A percentile compares a stretch with the other conserved stretches of the same genome.
These are phyloP conservation scores for Saccharomyces hybrid DNA, from an alignment of 1,139 yeast genomes.

Conservation along the genomic window DNA sequence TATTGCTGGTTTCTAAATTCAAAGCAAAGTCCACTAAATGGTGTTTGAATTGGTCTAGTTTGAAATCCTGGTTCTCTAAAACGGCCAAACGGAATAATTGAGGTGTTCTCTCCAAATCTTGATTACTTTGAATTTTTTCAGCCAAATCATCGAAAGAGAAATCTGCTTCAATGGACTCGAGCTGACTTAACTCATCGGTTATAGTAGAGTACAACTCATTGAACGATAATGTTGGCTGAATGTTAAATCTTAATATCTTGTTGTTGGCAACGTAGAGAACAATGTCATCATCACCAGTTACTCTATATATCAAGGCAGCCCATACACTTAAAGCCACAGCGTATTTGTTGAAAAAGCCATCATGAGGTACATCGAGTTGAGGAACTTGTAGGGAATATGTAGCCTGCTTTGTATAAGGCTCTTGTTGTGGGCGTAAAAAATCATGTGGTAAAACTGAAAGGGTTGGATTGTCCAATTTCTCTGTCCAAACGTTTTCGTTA, in stretches of 20 bases:
- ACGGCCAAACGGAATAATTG: conserved; percentile 42
- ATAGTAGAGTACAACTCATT: conserved; percentile 35
- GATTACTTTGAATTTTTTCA: conserved; percentile 40
- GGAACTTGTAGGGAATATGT: conserved; percentile 39
- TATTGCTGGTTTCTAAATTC: conserved; percentile 14
- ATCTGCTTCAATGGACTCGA: conserved; percentile 35
- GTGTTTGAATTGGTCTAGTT: conserved; percentile 22
- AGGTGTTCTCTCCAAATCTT: conserved; percentile 52
- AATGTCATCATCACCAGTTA: conserved; percentile 91
- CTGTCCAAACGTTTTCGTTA: conserved; percentile 47
- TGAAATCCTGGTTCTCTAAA: conserved; percentile 11
- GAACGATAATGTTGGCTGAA: conserved; percentile 49
- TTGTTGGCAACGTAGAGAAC: conserved; percentile 65
- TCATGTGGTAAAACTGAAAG: conserved; percentile 84
- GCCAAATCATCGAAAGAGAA: conserved; percentile 53
- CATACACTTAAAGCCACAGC: conserved; percentile 58
- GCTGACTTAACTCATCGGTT: conserved; percentile 29
- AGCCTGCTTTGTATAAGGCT: conserved; percentile 56
- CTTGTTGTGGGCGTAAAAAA: conserved; percentile 69
- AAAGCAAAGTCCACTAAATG: conserved; percentile 25
- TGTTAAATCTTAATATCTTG: conserved; percentile 50
- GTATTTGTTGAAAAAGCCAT: conserved; percentile 35
- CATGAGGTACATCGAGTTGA: conserved; percentile 21
- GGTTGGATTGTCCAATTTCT: conserved; percentile 69
- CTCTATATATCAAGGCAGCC: conserved; percentile 63